Base-by-base conservation (phyloP, 1,139 yeast species). In the Debaryomyces fabryi region DNA sequence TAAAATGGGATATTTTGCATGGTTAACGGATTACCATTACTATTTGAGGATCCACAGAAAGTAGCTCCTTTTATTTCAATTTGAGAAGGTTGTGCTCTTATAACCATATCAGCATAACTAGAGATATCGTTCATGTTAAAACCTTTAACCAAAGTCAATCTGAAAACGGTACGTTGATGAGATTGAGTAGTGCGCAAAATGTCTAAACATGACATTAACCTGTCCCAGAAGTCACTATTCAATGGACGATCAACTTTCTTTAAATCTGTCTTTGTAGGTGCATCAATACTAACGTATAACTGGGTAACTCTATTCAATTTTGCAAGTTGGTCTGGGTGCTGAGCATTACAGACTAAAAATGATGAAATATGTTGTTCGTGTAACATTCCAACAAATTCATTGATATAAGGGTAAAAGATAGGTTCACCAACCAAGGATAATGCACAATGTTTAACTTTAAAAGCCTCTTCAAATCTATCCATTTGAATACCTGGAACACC, bases 1-100 rank as follows among this genome's bases (percentile, higher is more conserved):
- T 91, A 91, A 62, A 88, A 91, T 42, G 98, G 98, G 48, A 91
- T 92, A 62, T 91, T 91, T 65, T 90, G 93, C 97, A 91, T 91
- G 3, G 97, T 90, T 56, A 91, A 76, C 42, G 96, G 93, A 62
- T 90, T 90, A 41, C 93, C 92, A 63, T 89, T 87, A 46, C 86
- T 88, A 52, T 71, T 74, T 16, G 89, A 83, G 0, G 95, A 85
- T 0, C 97, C 97, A 69, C 97, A 90, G 69, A 88, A 91, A 0
- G 97, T 91, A 10, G 96, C 97, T 48, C 97, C 97, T 68, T 91
- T 91, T 51, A 91, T 86, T 68, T 91, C 98, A 52, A 91, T 88
- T 59, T 91, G 88, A 37, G 96, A 85, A 2, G 98, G 98, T 53
- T 74, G 72, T 4, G 93, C 97, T 52, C 84, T 78, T 50, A 79